A percentile compares a stretch with the other conserved stretches of the same genome.
Conservation (phyloP, 768 basidiomycete genomes). For the Xanthoconium stramineum region DNA sequence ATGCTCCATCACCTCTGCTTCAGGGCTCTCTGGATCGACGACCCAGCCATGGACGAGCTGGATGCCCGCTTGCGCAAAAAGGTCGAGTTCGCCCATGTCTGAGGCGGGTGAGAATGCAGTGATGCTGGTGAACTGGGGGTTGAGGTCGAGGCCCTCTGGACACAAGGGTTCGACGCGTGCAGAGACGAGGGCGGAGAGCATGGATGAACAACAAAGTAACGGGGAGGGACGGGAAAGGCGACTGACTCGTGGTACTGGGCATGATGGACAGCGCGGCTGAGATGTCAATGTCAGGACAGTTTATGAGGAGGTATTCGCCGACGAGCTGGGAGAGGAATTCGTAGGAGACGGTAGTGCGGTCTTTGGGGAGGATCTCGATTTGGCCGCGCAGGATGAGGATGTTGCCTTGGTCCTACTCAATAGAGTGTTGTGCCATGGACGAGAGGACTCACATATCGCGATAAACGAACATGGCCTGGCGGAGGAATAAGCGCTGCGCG, state of each 20-base stretch:
- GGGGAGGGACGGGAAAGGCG: background rate
- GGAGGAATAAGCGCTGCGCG: too few species aligned
- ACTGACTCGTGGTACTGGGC: slow-evolving; percentile 73
- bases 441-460: slow-evolving; percentile 61
- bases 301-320: slow-evolving; percentile 72
- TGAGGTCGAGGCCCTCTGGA: slow-evolving; percentile 84
- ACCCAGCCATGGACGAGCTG: slow-evolving; percentile 85
- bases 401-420: slow-evolving; percentile 52
- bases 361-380: slow-evolving; percentile 65
- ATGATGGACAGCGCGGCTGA: slow-evolving; percentile 30
- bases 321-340: slow-evolving; percentile 81
- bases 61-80: slow-evolving; percentile 82
- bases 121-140: slow-evolving; percentile 74
- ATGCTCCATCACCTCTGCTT: slow-evolving; percentile 50
- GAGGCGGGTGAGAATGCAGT: slow-evolving; percentile 65
- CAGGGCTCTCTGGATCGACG: slow-evolving; percentile 44
- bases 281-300: slow-evolving; percentile 40
- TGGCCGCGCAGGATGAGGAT: slow-evolving; percentile 83
- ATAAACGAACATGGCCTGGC: slow-evolving; percentile 86
- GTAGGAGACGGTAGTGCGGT: slow-evolving; percentile 74
- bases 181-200: background rate
- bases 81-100: slow-evolving; percentile 72
- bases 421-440: too few species aligned
- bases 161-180: too few species aligned
- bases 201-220: background rate